Percentiles rank a stretch among this genome's conserved stretches.
These are phyloP conservation scores for Rhipidocladum racemiflorum DNA, from an alignment of 176 grass and related monocot species.

Conservation along the genomic window DNA sequence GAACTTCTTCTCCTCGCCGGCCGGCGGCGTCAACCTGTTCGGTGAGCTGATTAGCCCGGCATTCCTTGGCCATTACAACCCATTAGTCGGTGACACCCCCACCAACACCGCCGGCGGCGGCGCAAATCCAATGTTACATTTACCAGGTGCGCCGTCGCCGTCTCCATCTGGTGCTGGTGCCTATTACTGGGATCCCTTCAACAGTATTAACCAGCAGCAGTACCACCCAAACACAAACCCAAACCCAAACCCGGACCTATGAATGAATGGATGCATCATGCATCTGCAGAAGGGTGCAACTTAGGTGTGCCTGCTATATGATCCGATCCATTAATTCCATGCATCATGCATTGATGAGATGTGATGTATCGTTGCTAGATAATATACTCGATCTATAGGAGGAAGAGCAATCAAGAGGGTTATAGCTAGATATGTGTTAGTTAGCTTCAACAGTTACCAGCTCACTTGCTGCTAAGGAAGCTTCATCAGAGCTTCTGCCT, in stretches of 20 bases:
- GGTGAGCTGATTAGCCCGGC: conserved; percentile 38
- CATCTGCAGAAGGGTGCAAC: not conserved
- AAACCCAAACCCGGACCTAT: not conserved
- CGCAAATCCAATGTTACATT: not conserved
- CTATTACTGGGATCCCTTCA: conserved; percentile 50
- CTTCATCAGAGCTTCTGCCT: not conserved
- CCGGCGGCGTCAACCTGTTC: conserved; percentile 23
- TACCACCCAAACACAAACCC: not conserved
- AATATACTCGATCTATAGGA: not conserved
- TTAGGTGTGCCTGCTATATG: too few relatives aligned
- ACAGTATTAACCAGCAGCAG: not conserved
- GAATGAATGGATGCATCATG: conserved; percentile 12
- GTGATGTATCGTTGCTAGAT: not conserved
- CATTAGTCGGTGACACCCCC: not conserved
- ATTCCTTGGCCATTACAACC: not conserved
- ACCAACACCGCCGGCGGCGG: not conserved
- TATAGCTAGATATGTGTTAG: too few relatives aligned
- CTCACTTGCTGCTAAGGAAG: not conserved
- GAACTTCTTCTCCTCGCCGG: conserved; percentile 38
- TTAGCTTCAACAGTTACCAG: not conserved
- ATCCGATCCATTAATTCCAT: too few relatives aligned
- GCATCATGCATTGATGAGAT: not conserved
- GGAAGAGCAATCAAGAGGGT: not conserved
- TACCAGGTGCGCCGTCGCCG: conserved; percentile 3
- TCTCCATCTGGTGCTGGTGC: not conserved